phyloP scores from a whole-genome alignment of 1,284 basidiomycete species.

The Apiotrichum gracile region DNA sequence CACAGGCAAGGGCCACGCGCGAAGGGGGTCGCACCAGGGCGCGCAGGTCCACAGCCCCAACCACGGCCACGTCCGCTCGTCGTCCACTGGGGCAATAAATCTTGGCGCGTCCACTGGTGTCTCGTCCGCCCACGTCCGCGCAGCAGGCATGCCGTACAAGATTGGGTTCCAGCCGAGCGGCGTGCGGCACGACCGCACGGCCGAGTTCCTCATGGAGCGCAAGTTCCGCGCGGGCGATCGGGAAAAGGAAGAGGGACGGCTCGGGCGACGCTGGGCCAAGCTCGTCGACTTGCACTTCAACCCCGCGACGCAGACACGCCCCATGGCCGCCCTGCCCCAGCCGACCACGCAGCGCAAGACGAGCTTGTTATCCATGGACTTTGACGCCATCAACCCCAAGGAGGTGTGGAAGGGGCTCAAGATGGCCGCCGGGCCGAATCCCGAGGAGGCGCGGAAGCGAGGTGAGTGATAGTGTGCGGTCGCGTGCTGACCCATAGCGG shows the following conservation, averaged over 20 bases:
- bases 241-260: conserved; percentile 68
- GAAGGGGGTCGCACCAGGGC: neutral
- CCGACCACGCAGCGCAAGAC: conserved; percentile 17
- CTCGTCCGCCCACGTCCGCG: neutral
- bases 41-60: neutral
- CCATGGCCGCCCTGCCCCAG: conserved; percentile 14
- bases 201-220: conserved; percentile 65
- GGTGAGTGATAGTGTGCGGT: conserved; percentile 15
- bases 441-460: conserved; percentile 47
- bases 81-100: neutral
- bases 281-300: conserved; percentile 77
- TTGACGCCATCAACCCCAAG: conserved; percentile 39
- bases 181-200: conserved; percentile 63
- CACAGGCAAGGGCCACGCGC: neutral
- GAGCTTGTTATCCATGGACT: conserved; percentile 8
- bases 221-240: conserved; percentile 56
- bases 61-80: neutral
- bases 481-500: conserved; percentile 50
- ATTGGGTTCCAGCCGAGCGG: conserved; percentile 78
- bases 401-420: conserved; percentile 50
- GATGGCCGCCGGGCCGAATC: conserved; percentile 56
- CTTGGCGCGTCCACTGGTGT: neutral
- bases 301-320: conserved; percentile 24
- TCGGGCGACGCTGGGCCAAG: conserved; percentile 77
- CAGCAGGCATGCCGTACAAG: conserved; percentile 55